phyloP scores from a whole-genome alignment of 169 alveolate species.

The Eimeria tenella region DNA sequence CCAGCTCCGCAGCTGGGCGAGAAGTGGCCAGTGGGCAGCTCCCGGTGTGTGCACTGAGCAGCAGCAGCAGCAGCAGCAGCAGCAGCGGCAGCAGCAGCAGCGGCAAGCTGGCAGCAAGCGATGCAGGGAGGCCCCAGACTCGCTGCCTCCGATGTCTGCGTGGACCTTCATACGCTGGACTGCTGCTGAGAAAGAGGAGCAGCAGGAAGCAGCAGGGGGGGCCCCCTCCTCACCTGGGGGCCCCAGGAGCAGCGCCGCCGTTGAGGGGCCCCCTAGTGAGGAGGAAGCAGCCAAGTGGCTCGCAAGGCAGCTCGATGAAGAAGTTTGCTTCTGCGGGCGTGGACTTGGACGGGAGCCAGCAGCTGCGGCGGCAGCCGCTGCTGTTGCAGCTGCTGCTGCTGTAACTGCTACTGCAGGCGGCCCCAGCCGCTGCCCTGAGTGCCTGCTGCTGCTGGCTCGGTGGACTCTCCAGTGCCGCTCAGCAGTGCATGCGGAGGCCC shows the following conservation, averaged over 20 bases:
- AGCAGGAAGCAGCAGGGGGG: too few relatives aligned
- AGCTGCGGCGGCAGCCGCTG: neutral
- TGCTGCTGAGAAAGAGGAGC: too few relatives aligned
- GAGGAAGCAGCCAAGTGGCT: too few relatives aligned
- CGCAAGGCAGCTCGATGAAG: too few relatives aligned
- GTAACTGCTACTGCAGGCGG: neutral
- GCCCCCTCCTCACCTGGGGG: too few relatives aligned
- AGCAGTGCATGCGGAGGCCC: neutral
- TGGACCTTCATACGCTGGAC: too few relatives aligned
- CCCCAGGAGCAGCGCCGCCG: too few relatives aligned
- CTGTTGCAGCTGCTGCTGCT: neutral
- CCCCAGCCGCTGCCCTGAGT: neutral
- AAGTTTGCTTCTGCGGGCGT: too few relatives aligned
- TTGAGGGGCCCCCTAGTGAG: too few relatives aligned
- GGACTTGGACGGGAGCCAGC: neutral
- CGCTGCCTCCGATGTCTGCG: too few relatives aligned
- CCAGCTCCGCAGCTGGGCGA: neutral
- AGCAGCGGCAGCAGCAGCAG: conserved; percentile 34
- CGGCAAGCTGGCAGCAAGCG: neutral
- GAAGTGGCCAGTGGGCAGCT: neutral
- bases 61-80: conserved; percentile 11
- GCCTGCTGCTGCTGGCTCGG: neutral
- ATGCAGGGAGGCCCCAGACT: too few relatives aligned
- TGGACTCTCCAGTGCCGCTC: neutral
- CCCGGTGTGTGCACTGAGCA: neutral